phyloP scores from a whole-genome alignment of 2,329 filamentous ascomycete species.

The Ascochyta clinopodiicola region DNA sequence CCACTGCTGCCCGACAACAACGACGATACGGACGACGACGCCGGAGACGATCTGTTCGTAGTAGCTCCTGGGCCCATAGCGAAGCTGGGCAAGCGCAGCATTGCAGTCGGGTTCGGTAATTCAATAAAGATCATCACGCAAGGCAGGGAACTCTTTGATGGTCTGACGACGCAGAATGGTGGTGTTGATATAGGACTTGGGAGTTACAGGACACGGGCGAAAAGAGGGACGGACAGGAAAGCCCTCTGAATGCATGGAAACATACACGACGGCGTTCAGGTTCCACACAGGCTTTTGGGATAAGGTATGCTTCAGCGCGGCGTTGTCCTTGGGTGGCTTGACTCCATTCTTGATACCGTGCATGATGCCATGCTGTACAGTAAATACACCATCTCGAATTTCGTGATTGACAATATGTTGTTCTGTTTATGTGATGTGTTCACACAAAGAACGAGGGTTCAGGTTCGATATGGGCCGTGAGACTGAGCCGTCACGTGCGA shows the following conservation, averaged over 20 bases:
- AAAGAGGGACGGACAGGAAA: conserved; percentile 8
- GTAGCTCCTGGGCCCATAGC: conserved; percentile 70
- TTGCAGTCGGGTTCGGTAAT: conserved; percentile 76
- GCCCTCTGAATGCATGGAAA: neutral
- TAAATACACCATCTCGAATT: neutral
- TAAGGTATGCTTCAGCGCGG: conserved; percentile 3
- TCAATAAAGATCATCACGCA: conserved; percentile 73
- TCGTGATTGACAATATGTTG: neutral
- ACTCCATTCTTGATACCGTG: conserved; percentile 1
- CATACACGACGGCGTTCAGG: conserved; percentile 6
- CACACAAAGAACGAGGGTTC: neutral
- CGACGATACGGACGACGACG: conserved; percentile 19
- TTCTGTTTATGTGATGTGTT: neutral
- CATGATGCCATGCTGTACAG: conserved; percentile 9
- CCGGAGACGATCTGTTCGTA: conserved; percentile 65
- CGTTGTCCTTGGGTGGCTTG: conserved; percentile 3
- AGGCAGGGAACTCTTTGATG: conserved; percentile 69
- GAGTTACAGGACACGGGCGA: conserved; percentile 7
- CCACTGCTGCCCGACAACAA: conserved; percentile 40
- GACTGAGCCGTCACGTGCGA: conserved; percentile 8
- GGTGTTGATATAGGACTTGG: conserved; percentile 4
- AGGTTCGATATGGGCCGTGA: neutral
- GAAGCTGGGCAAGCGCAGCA: conserved; percentile 66
- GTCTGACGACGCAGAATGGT: conserved; percentile 13
- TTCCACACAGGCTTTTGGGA: neutral